These are phyloP conservation scores for Rubia tinctorum DNA, from an alignment of 305 asterid genomes.

Conservation along the genomic window DNA sequence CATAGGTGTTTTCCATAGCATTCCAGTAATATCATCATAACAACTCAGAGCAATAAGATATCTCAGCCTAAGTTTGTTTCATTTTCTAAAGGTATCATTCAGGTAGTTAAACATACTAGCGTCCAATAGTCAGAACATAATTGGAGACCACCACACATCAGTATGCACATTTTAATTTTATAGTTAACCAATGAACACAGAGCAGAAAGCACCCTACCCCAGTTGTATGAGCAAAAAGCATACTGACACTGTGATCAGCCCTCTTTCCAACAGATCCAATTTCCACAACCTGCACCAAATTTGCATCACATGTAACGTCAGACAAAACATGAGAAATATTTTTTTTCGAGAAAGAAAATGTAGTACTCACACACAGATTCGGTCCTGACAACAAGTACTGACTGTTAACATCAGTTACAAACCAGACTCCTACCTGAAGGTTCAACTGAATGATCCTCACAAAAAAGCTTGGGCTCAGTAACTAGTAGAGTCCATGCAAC, in stretches of 20 bases:
- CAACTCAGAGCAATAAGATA: constrained; percentile 1
- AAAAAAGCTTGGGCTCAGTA: no score
- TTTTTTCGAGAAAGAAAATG: constrained; percentile 51
- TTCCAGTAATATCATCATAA: background rate
- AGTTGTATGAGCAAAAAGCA: constrained; percentile 70
- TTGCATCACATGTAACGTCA: background rate
- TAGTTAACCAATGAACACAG: background rate
- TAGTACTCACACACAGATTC: background rate
- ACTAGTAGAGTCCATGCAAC: no score
- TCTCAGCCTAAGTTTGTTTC: background rate
- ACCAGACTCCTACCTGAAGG: background rate
- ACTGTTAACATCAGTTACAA: background rate
- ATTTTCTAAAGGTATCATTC: constrained; percentile 1
- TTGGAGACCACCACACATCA: background rate
- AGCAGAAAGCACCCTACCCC: constrained; percentile 50
- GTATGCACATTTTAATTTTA: constrained; percentile 4
- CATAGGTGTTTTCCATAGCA: background rate
- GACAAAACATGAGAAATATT: background rate
- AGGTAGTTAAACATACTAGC: background rate
- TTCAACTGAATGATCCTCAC: background rate
- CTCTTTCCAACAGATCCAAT: constrained; percentile 97
- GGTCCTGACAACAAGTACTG: background rate
- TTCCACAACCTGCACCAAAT: constrained; percentile 70
- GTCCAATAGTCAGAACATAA: background rate
- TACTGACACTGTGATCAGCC: constrained; percentile 47